Evolutionary conservation across 225 moss, liverwort and hornwort species (phyloP), one percentile per base, ranked within the genome.

Genomic region (Bryoerythrophyllum caledonicum): DNA sequence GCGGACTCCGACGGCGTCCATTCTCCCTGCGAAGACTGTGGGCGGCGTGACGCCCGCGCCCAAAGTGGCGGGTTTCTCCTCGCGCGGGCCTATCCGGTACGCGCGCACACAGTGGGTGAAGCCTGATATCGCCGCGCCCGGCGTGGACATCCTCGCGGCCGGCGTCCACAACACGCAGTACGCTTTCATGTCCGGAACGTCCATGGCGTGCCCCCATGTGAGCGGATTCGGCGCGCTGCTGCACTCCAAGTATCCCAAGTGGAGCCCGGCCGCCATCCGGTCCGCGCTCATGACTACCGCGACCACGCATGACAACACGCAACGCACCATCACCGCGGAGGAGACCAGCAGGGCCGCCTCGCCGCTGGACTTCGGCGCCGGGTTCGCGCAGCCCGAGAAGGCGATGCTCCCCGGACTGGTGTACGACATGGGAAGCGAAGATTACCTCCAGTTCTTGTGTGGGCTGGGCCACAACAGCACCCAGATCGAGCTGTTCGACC

Each of bases 171-270:
- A 27, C 0, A 0, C 67, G 4, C 4, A 41, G 3, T 41, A 43
- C 13, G 55, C 55, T 70, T 86, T 87, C 55, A 80, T 82, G 57
- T 84, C 72, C 0, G 77, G 84, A 7, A 91, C 82, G 0, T 91
- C 91, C 21, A 87, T 91, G 87, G 81, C 87, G 0, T 80, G 84
- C 51, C 90, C 86, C 4, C 93, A 91, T 32, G 82, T 91, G 27
- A 90, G 87, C 23, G 84, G 89, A n/a, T 76, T 90, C 2, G 86
- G 73, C 0, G 86, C 93, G 11, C 65, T 93, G 71, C 48, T 93
- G 0, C 69, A 34, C 37, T 85, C 64, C 0, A 71, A 75, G 6
- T 84, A 83, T 11, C 86, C 84, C 1, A 66, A 69, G 0, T 91
- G 87, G 90, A 93, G 71, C 75, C 89, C 86, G 1, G 40, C 63